Evolutionary conservation across 78 protist genomes (phyloP), one percentile per base, ranked within the genome.

Genomic region (Pelomyxa schiedti): DNA sequence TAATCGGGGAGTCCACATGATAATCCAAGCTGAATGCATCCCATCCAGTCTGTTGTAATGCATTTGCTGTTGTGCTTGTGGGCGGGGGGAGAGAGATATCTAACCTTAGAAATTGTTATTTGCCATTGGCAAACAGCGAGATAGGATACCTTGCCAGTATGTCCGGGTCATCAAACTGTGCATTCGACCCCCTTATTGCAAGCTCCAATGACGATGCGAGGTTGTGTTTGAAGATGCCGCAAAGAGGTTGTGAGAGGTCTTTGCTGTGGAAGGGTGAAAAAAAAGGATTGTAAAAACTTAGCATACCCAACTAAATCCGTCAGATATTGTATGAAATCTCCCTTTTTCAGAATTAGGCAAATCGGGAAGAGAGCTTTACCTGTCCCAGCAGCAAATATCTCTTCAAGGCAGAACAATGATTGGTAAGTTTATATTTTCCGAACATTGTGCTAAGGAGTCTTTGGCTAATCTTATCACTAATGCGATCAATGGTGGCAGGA

Each of bases 1-100:
- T 22, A 63, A 86, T 7, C 28, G 94, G 94, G 42, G 53, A 37
- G 22, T 42, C 64, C 9, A 84, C 81, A 40, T 65, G 79, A 29
- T 86, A 89, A 43, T 82, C 89, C 52, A 89, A 43, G 9, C 88
- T 67, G 30, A 89, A 89, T 8, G 80, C 81, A 30, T 89, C 91
- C 94, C 90, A 89, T 8, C 90, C 88, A n/a, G 37, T 42, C 4
- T 37, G 63, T 4, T 74, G 78, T 24, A 9, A 66, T 69, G 36
- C 16, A 2, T 3, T 3, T 8, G 41, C 41, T n/a, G 5, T n/a
- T 69, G 70, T 66, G 3, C 2, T 4, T 29, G 30, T 3, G 3
- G 40, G 9, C 29, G 53, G 2, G 76, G 4, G 53, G 63, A 0
- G 39, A 32, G n/a, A n/a, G n/a, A n/a, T n/a, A n/a, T n/a, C n/a